These are phyloP conservation scores for Penicillium goetzii DNA, from an alignment of 495 filamentous ascomycete species.

Conservation along the genomic window DNA sequence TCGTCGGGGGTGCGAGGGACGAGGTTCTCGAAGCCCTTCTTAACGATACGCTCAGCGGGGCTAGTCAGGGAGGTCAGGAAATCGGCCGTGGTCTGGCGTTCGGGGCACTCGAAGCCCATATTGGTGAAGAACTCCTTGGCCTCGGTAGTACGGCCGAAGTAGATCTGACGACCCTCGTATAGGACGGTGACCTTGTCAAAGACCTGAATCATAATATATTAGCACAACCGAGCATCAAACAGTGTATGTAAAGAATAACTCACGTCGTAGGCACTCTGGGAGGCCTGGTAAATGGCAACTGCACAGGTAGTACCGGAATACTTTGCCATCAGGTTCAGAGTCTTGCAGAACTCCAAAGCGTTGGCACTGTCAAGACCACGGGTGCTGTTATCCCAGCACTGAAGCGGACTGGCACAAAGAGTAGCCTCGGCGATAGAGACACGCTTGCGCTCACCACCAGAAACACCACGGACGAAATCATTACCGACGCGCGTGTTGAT, in stretches of 20 bases:
- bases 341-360: slow-evolving; percentile 69
- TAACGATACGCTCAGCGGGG: slow-evolving; percentile 65
- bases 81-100: slow-evolving; percentile 70
- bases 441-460: slow-evolving; percentile 79
- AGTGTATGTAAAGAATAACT: slow-evolving; percentile 16
- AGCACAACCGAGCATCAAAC: background rate
- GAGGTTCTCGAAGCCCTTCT: slow-evolving; percentile 62
- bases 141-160: slow-evolving; percentile 63
- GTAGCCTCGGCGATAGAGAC: slow-evolving; percentile 55
- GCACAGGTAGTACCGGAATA: slow-evolving; percentile 71
- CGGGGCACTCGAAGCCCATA: slow-evolving; percentile 67
- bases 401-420: slow-evolving; percentile 65
- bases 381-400: slow-evolving; percentile 82
- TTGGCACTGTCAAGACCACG: slow-evolving; percentile 80
- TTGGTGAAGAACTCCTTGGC: slow-evolving; percentile 67
- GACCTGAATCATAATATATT: slow-evolving; percentile 9
- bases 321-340: slow-evolving; percentile 68
- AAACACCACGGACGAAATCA: slow-evolving; percentile 76
- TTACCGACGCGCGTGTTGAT: slow-evolving; percentile 60
- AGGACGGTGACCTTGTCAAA: slow-evolving; percentile 63
- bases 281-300: slow-evolving; percentile 80
- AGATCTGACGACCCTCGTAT: slow-evolving; percentile 67
- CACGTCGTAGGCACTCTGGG: slow-evolving; percentile 73
- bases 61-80: slow-evolving; percentile 79
- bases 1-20: slow-evolving; percentile 75